These are phyloP conservation scores for Penicillium griseofulvum DNA, from an alignment of 2,329 filamentous ascomycete genomes.

Conservation along the genomic window DNA sequence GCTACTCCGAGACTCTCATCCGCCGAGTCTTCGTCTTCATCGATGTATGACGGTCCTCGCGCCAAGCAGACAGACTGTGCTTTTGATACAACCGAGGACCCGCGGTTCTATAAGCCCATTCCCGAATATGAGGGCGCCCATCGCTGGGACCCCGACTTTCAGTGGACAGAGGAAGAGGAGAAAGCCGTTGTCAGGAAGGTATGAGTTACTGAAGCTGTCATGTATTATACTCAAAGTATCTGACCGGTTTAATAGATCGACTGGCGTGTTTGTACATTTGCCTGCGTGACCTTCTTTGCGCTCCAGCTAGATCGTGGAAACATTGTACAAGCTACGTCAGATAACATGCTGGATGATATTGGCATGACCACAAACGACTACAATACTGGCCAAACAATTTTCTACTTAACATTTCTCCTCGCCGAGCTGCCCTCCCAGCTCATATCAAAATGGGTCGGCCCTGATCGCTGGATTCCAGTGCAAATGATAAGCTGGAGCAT, in stretches of 20 bases:
- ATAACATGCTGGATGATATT: constrained; percentile 55
- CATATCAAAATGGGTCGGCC: constrained; percentile 57
- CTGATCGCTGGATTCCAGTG: constrained; percentile 60
- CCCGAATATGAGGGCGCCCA: constrained; percentile 48
- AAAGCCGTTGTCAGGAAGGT: constrained; percentile 41
- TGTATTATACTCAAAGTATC: too few relatives aligned
- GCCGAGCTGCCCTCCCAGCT: constrained; percentile 63
- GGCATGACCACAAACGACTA: constrained; percentile 51
- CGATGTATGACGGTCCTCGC: constrained; percentile 7
- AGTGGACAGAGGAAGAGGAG: constrained; percentile 47
- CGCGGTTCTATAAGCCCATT: constrained; percentile 40
- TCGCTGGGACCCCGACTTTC: constrained; percentile 48
- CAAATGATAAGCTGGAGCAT: constrained; percentile 59
- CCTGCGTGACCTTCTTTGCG: constrained; percentile 62
- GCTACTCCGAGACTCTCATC: constrained; percentile 2
- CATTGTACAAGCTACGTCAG: constrained; percentile 59
- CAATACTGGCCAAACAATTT: constrained; percentile 45
- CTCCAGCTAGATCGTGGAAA: constrained; percentile 65
- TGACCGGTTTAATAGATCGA: constrained; percentile 36
- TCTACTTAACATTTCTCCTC: constrained; percentile 36
- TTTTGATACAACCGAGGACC: constrained; percentile 38
- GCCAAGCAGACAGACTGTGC: constrained; percentile 24
- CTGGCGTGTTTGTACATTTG: constrained; percentile 42
- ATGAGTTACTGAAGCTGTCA: not conserved
- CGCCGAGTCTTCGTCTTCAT: constrained; percentile 17